Percentiles rank a stretch among this genome's conserved stretches.
These are phyloP conservation scores for Pleurotus tuber-regium DNA, from an alignment of 768 basidiomycete species.

Conservation along the genomic window DNA sequence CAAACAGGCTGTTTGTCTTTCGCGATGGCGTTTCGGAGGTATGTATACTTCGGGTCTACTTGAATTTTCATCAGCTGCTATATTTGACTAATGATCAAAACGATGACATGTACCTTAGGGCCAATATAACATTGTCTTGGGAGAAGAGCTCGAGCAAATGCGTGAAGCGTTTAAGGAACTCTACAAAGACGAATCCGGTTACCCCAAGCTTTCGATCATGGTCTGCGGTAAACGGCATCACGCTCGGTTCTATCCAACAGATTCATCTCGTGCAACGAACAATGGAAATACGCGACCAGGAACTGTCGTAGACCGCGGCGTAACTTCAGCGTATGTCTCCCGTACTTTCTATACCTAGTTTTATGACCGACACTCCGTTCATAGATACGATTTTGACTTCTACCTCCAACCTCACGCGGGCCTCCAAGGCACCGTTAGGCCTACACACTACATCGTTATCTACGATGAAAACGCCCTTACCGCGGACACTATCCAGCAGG, in stretches of 20 bases:
- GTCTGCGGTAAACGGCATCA: slow-evolving; percentile 54
- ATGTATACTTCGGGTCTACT: slow-evolving; percentile 14
- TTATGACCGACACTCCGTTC: neutral
- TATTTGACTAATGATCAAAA: neutral
- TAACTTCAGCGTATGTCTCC: slow-evolving; percentile 65
- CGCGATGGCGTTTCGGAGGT: slow-evolving; percentile 85
- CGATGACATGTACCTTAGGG: slow-evolving; percentile 47
- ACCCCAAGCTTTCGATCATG: slow-evolving; percentile 63
- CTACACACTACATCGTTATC: slow-evolving; percentile 78
- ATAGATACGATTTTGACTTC: slow-evolving; percentile 21
- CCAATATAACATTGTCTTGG: slow-evolving; percentile 62
- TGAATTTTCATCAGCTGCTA: neutral
- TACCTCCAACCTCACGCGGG: slow-evolving; percentile 76
- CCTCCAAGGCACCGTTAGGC: slow-evolving; percentile 64
- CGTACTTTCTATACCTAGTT: no score
- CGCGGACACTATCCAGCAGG: slow-evolving; percentile 72
- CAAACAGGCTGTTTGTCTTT: slow-evolving; percentile 68
- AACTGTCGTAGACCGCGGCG: slow-evolving; percentile 76
- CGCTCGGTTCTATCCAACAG: slow-evolving; percentile 54
- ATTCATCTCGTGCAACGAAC: slow-evolving; percentile 44
- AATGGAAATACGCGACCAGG: slow-evolving; percentile 81
- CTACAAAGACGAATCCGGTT: slow-evolving; percentile 33
- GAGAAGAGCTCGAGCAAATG: slow-evolving; percentile 62
- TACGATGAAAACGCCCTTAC: slow-evolving; percentile 71
- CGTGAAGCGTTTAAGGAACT: slow-evolving; percentile 56